Evolutionary conservation across 306 rosid genomes (phyloP), one percentile per base, ranked within the genome.

Genomic region (Macrotyloma uniflorum): DNA sequence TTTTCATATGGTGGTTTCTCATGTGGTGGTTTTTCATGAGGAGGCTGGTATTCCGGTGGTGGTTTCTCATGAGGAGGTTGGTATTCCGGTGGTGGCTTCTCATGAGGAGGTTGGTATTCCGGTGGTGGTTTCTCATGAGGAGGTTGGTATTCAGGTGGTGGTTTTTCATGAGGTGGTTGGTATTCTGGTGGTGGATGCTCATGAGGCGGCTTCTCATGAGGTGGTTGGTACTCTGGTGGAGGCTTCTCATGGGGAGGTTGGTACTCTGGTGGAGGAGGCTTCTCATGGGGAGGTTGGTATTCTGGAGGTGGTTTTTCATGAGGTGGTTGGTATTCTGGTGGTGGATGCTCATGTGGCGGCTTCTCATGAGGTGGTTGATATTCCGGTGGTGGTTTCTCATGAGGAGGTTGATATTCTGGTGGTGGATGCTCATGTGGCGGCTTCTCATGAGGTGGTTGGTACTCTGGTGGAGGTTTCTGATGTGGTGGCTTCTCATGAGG

Each of bases 341-440:
- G 77, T 2, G 74, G 81, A 0, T 46, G 55, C 35, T 20, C 58
- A 66, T 59, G 57, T 6, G 57, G 57, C 18, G 57, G 28, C 1
- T 18, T 51, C 1, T 51, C 59, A 53, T 59, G n/a, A 9, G 86
- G 81, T 1, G 72, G 81, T 8, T 65, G 18, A 16, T 80, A 40
- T 9, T 18, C 5, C 1, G 64, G 53, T 3, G 79, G 79, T 40
- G 82, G 78, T 16, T 58, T 58, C 7, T 61, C 45, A 8, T 61
- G 59, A 1, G 82, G 82, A 0, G 35, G 68, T 18, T 11, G 70
- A 65, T 9, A 4, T 0, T 3, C 16, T 0, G 28, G 61, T 20
- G 59, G 57, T 50, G 57, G 84, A 13, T 49, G 16, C 4, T 49
- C 54, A 49, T 36, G n/a, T n/a, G n/a, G n/a, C n/a, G n/a, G 61